A percentile compares a stretch with the other conserved stretches of the same genome.
phyloP scores from a whole-genome alignment of 2,329 filamentous ascomycete genomes.

The Calonectria ilicicola region DNA sequence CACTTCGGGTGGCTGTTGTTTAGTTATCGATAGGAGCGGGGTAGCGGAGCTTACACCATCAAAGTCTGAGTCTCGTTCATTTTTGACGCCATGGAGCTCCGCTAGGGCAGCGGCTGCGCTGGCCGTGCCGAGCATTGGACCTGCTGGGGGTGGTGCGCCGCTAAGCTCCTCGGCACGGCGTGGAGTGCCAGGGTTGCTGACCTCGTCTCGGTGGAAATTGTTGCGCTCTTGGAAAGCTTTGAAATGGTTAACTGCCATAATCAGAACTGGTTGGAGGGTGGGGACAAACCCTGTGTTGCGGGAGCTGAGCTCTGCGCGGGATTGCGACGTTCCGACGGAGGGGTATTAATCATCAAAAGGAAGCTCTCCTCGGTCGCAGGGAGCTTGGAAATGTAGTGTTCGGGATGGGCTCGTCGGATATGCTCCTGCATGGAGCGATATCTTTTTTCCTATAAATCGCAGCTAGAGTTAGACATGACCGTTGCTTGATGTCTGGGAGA shows the following conservation, averaged over 20 bases:
- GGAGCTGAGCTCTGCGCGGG: constrained; percentile 48
- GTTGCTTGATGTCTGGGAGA: constrained; percentile 29
- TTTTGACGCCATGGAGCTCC: constrained; percentile 82
- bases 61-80: constrained; percentile 82
- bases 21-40: constrained; percentile 45
- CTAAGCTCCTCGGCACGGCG: constrained; percentile 78
- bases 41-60: constrained; percentile 71
- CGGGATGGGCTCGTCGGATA: constrained; percentile 95
- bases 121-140: constrained; percentile 68
- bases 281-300: constrained; percentile 47
- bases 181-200: constrained; percentile 75
- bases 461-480: constrained; percentile 39
- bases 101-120: constrained; percentile 87
- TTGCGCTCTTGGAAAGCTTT: constrained; percentile 55
- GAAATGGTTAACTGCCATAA: constrained; percentile 36
- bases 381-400: constrained; percentile 97
- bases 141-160: constrained; percentile 38
- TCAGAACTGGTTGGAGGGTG: constrained; percentile 27
- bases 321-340: constrained; percentile 78
- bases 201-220: constrained; percentile 75
- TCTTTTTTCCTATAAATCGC: constrained; percentile 79
- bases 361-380: constrained; percentile 99
- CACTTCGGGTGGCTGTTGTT: constrained; percentile 16
- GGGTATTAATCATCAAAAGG: constrained; percentile 92
- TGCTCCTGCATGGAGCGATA: constrained; percentile 99